These are phyloP conservation scores for Blakeslea trispora DNA, from an alignment of 371 early-diverging fungal species.

Conservation along the genomic window DNA sequence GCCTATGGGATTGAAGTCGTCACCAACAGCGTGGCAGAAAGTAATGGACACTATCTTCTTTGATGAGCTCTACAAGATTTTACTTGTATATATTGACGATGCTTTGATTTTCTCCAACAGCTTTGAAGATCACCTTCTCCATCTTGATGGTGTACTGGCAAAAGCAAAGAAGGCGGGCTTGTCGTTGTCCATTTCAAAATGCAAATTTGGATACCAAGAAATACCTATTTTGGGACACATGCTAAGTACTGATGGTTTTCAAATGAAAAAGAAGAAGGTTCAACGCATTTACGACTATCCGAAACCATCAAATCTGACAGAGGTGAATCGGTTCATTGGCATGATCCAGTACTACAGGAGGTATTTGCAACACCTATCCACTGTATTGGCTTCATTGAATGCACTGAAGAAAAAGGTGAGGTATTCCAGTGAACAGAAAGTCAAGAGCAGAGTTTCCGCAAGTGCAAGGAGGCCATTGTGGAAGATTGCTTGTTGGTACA, in stretches of 20 bases:
- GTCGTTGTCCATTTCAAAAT: neutral
- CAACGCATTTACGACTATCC: neutral
- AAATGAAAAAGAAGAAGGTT: neutral
- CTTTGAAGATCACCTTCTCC: neutral
- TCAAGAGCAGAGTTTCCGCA: neutral
- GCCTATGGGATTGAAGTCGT: neutral
- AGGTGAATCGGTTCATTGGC: neutral
- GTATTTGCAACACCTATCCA: neutral
- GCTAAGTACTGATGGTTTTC: neutral
- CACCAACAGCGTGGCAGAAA: neutral
- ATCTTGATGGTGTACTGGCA: neutral
- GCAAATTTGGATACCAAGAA: conserved; percentile 4
- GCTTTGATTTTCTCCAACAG: neutral
- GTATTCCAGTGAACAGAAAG: neutral
- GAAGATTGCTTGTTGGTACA: neutral
- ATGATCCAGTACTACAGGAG: neutral
- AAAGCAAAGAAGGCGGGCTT: neutral
- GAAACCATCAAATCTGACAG: neutral
- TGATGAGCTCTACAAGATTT: no score
- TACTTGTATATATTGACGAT: neutral
- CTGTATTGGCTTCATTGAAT: neutral
- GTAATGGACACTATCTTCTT: neutral
- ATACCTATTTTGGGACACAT: neutral
- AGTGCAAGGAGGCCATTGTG: neutral
- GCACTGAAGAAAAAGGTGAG: neutral